Base-by-base conservation (phyloP, 805 yeast genomes). In the Saccharomycopsis guyanensis region DNA sequence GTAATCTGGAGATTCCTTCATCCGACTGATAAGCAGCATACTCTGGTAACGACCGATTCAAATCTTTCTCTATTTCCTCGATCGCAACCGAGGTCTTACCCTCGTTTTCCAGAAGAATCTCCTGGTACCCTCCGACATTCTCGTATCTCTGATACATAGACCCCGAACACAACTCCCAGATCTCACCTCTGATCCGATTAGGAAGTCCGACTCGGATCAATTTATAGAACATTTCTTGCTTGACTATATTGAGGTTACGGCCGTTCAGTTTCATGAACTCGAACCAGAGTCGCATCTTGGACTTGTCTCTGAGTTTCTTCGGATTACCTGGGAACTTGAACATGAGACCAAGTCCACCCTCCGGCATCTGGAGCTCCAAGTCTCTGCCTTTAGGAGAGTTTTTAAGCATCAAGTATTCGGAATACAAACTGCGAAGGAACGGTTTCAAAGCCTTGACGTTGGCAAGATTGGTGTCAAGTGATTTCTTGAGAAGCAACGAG, bases 51-150 rank as follows among this genome's bases (percentile, higher is more conserved):
- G 97, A 89, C 47, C 99, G 72, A 59, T 91, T 88, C 57, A 93
- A 72, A 64, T 93, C 99, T 61, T 94, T 93, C 60, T 89, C 97
- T 51, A 93, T 93, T 58, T 93, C 99, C 53, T 93, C 98, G 34
- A 89, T 82, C 1, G 98, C 97, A 41, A 83, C 68, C 0, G 96
- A 84, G 1, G 67, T 68, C 48, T 80, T 75, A 3, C 79, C 84
- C 27, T 66, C 71, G 58, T 85, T 80, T 15, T 76, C 80, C 2
- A 67, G 70, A 42, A 88, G 67, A 5, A 89, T 54, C 27, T 65
- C 62, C 37, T 68, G 60, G 62, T 89, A 93, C 39, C 75, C 78
- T 0, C 72, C 75, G 10, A 71, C 72, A 56, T 82, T 70, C 43
- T 76, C 76, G 57, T 79, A 74, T 42, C 97, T 70, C 44, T 76